Evolutionary conservation across 805 yeast genomes (phyloP).

Genomic region (Kluyveromyces nonfermentans): DNA sequence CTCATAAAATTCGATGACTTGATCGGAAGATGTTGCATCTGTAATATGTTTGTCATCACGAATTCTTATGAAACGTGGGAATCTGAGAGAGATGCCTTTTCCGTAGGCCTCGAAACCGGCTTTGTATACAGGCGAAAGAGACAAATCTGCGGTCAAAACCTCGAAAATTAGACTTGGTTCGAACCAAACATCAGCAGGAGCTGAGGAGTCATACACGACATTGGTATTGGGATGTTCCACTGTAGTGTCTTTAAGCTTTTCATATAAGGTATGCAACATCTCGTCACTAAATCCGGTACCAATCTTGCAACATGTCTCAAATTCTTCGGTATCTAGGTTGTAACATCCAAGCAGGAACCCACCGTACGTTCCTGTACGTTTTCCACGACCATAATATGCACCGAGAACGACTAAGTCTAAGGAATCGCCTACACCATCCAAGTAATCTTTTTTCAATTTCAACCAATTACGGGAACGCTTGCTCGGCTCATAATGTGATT

Average conservation of each 20-base stretch:
- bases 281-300: constrained; percentile 97
- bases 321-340: constrained; percentile 85
- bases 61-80: constrained; percentile 75
- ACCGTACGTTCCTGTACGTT: constrained; percentile 90
- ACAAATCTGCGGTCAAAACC: constrained; percentile 83
- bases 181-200: constrained; percentile 89
- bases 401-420: constrained; percentile 89
- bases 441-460: constrained; percentile 87
- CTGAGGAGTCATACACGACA: constrained; percentile 58
- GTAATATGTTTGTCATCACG: constrained; percentile 82
- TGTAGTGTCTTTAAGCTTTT: constrained; percentile 58
- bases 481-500: constrained; percentile 85
- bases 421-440: constrained; percentile 94
- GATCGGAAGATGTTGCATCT: constrained; percentile 80
- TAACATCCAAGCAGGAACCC: constrained; percentile 88
- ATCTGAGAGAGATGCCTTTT: constrained; percentile 78
- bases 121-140: constrained; percentile 80
- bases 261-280: constrained; percentile 50
- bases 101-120: constrained; percentile 69
- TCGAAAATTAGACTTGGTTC: constrained; percentile 81
- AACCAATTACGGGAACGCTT: constrained; percentile 94
- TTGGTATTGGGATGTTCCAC: constrained; percentile 55
- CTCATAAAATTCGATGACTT: constrained; percentile 74
- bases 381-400: constrained; percentile 88
- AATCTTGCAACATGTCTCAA: constrained; percentile 90